Base-by-base conservation (phyloP, 2,329 filamentous ascomycete genomes). In the Aspergillus ibericus region DNA sequence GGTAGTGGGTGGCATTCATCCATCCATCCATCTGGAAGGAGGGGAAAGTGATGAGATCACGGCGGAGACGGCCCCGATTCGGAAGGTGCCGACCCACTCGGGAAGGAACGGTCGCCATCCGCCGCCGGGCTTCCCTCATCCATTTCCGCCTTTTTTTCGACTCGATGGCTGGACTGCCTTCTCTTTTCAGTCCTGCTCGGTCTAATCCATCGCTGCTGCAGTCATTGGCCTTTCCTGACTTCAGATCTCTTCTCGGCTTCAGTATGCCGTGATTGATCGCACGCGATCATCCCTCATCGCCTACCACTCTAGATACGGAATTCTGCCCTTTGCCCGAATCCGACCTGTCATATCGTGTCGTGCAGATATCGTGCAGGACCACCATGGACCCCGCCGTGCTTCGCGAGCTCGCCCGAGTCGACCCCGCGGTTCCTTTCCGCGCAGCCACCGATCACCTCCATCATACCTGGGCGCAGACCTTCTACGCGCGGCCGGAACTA, bases 401-500 rank as follows among this genome's bases (percentile, higher is more conserved):
- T 58, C 77, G 78, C 61, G 86, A 88, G 72, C 78, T 88, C 62
- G 78, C 80, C 34, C 81, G 80, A 63, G 81, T 85, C 71, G 81
- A 88, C 68, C 81, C 85, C 65, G 75, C 80, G 59, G 77, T 95
- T 38, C 86, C 92, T 44, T 96, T 98, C 79, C 90, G 88, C 73
- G 90, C 91, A 5, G 83, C 82, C 58, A 80, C 84, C 59, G 81
- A 85, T 54, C 88, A 98, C 75, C 78, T 88, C 50, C 95, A 98
- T 79, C 88, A 88, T 69, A 99, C 95, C 18, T 99, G 95, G 95
- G 95, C 95, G 38, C 88, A 88, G 71, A 98, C 95, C 51, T 97
- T 96, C 79, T 88, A 90, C 69, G 95, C 89, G 52, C 85, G 88
- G 16, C 95, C 95, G 2, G 92, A 97, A 80, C 87, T 98, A 59